phyloP scores from a whole-genome alignment of 805 yeast genomes.

The Wickerhamomyces chaumierensis region DNA sequence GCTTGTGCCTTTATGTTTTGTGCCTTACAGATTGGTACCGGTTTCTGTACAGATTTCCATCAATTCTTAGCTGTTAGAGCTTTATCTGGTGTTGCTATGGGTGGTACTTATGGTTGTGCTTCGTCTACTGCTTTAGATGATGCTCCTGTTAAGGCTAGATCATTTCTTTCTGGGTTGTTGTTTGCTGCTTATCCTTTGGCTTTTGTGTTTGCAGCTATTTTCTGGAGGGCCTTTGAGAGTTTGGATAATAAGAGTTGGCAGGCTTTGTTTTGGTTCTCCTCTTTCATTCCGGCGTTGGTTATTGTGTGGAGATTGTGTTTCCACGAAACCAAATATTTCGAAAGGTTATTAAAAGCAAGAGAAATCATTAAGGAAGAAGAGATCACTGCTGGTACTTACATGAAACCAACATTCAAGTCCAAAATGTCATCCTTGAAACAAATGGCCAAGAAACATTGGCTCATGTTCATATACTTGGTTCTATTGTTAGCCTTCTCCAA shows the following conservation, averaged over 20 bases:
- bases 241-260: conserved; percentile 48
- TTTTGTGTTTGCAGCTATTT: conserved; percentile 49
- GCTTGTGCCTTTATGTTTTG: conserved; percentile 38
- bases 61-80: conserved; percentile 57
- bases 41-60: conserved; percentile 42
- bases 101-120: conserved; percentile 35
- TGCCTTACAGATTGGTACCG: conserved; percentile 51
- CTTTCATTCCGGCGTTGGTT: conserved; percentile 50
- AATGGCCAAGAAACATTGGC: conserved; percentile 44
- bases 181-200: conserved; percentile 56
- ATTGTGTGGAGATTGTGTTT: conserved; percentile 43
- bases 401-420: conserved; percentile 16
- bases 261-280: conserved; percentile 61
- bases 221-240: conserved; percentile 48
- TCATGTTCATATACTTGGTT: conserved; percentile 43
- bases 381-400: conserved; percentile 18
- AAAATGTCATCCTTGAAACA: conserved; percentile 19
- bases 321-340: conserved; percentile 51
- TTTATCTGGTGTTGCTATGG: conserved; percentile 47
- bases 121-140: conserved; percentile 46
- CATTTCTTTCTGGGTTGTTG: conserved; percentile 52
- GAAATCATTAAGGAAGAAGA: conserved; percentile 18
- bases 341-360: conserved; percentile 21
- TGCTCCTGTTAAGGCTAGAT: conserved; percentile 49
- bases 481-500: conserved; percentile 59